A percentile compares a stretch with the other conserved stretches of the same genome.
phyloP scores from a whole-genome alignment of 768 basidiomycete genomes.

The Lactarius tabidus region DNA sequence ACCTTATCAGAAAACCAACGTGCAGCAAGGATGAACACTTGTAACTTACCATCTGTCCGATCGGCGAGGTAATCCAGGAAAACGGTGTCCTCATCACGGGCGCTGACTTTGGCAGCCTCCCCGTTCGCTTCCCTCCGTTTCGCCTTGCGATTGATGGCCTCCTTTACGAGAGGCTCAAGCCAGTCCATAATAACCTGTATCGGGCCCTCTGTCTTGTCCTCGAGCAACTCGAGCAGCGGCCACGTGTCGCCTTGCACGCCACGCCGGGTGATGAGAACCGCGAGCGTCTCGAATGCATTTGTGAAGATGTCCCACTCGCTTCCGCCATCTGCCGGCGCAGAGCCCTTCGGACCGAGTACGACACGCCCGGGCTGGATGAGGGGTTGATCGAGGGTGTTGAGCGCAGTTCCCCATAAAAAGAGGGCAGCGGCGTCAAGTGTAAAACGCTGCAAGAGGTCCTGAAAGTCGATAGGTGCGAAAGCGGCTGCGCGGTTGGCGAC shows the following conservation, averaged over 20 bases:
- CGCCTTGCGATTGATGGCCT: constrained; percentile 17
- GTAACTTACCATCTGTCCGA: constrained; percentile 20
- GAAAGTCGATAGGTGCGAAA: constrained; percentile 9
- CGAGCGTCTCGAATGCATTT: constrained; percentile 20
- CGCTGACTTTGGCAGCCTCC: constrained; percentile 10
- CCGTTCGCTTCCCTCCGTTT: constrained; percentile 12
- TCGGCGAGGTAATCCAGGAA: constrained; percentile 25
- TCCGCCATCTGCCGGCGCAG: constrained; percentile 17
- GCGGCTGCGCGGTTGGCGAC: constrained; percentile 10
- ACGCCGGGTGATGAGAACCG: constrained; percentile 19
- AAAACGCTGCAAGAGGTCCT: constrained; percentile 46
- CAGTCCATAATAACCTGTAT: constrained; percentile 16
- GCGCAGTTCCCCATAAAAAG: constrained; percentile 46
- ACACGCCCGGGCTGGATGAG: constrained; percentile 39
- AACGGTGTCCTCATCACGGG: constrained; percentile 19
- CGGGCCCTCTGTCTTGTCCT: constrained; percentile 25
- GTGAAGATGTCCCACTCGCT: constrained; percentile 23
- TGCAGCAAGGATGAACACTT: too few relatives aligned
- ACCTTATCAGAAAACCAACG: too few relatives aligned
- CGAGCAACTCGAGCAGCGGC: constrained; percentile 25
- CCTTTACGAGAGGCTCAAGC: constrained; percentile 23
- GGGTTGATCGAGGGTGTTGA: constrained; percentile 36
- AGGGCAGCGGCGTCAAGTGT: constrained; percentile 52
- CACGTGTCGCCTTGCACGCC: constrained; percentile 22
- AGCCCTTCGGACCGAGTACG: constrained; percentile 24